Evolutionary conservation across 768 basidiomycete genomes (phyloP).

Genomic region (Hebeloma cylindrosporum): DNA sequence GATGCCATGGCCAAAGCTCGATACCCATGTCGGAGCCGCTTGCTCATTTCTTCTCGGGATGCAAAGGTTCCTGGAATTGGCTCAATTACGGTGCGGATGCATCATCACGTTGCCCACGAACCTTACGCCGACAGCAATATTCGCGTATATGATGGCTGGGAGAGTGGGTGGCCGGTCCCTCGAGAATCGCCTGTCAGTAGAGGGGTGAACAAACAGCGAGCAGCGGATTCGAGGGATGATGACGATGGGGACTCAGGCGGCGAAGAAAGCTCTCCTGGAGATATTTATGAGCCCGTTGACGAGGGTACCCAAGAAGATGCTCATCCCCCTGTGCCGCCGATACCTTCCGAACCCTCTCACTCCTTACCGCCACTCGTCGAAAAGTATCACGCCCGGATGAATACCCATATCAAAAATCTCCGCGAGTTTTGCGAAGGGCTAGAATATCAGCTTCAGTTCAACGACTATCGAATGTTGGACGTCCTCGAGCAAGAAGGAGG

Average conservation of each 20-base stretch:
- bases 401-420: conserved; percentile 40
- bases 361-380: conserved; percentile 19
- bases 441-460: conserved; percentile 47
- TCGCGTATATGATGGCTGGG: conserved; percentile 19
- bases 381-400: conserved; percentile 38
- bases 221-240: background rate
- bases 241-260: conserved; percentile 1
- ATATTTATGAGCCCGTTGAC: background rate
- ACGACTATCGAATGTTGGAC: conserved; percentile 43
- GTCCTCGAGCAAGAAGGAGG: conserved; percentile 42
- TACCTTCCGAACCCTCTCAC: conserved; percentile 8
- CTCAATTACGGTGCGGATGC: conserved; percentile 42
- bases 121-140: conserved; percentile 41
- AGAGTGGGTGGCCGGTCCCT: too few relatives aligned
- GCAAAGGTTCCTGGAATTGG: conserved; percentile 22
- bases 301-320: background rate
- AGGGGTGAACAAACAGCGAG: background rate
- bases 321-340: conserved; percentile 2
- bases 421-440: conserved; percentile 46
- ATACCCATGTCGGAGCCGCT: conserved; percentile 45
- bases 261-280: background rate
- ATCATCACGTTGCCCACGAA: conserved; percentile 44
- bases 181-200: conserved; percentile 1
- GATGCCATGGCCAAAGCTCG: conserved; percentile 40
- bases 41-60: conserved; percentile 46